These are phyloP conservation scores for Leucocoprinus birnbaumii DNA, from an alignment of 768 basidiomycete species.

Conservation along the genomic window DNA sequence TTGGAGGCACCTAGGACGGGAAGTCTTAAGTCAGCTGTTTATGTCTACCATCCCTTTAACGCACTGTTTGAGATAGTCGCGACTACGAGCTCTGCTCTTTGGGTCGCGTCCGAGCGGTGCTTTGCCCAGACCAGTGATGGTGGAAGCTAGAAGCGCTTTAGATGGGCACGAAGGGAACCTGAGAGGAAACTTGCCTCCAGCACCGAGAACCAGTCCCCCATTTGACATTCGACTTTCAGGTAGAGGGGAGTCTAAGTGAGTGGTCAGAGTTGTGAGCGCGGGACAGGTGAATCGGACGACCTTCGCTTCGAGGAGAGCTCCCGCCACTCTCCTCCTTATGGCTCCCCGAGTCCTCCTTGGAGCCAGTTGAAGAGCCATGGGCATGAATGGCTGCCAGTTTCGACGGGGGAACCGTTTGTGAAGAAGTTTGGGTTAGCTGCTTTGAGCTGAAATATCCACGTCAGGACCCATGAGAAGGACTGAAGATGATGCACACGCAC, in stretches of 20 bases:
- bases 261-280: conserved; percentile 1
- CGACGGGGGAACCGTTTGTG: conserved; percentile 57
- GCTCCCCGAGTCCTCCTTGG: conserved; percentile 71
- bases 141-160: conserved; percentile 35
- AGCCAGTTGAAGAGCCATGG: conserved; percentile 41
- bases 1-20: conserved; percentile 74
- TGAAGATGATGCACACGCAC: conserved; percentile 42
- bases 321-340: conserved; percentile 78
- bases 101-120: conserved; percentile 85
- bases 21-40: not conserved
- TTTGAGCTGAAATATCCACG: conserved; percentile 58
- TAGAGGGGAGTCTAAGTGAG: conserved; percentile 63
- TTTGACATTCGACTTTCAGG: conserved; percentile 67
- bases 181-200: conserved; percentile 54
- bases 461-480: conserved; percentile 9
- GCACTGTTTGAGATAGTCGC: conserved; percentile 97
- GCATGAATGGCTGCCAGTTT: conserved; percentile 66
- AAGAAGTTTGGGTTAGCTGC: conserved; percentile 62
- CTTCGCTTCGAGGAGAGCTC: conserved; percentile 86
- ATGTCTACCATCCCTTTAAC: conserved; percentile 25
- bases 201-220: conserved; percentile 44
- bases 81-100: conserved; percentile 90
- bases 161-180: conserved; percentile 50
- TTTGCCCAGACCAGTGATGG: conserved; percentile 55
- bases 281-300: conserved; percentile 32